A percentile compares a stretch with the other conserved stretches of the same genome.
phyloP scores from a whole-genome alignment of 768 basidiomycete species.

The Sporobolomyces phaffii region DNA sequence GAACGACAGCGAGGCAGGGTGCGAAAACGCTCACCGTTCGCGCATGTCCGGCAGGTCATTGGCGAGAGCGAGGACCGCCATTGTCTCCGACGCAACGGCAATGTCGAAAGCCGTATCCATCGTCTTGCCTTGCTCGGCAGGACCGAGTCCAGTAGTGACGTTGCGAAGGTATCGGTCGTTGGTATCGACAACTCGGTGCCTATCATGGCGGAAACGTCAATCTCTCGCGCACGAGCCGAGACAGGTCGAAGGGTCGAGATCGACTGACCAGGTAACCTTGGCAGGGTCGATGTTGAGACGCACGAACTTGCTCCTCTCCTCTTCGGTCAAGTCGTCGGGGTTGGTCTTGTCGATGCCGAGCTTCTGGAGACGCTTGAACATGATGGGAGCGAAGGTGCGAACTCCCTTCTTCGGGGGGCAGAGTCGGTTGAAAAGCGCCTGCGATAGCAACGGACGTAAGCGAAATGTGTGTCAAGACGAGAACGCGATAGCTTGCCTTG shows the following conservation, averaged over 20 bases:
- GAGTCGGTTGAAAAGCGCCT: slow-evolving; percentile 82
- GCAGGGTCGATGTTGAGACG: slow-evolving; percentile 82
- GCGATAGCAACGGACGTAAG: background rate
- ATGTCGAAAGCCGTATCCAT: slow-evolving; percentile 93
- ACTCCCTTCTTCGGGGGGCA: slow-evolving; percentile 90
- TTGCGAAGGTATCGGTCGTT: slow-evolving; percentile 96
- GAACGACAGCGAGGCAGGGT: too few species aligned
- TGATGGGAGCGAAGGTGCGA: slow-evolving; percentile 88
- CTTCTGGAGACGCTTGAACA: slow-evolving; percentile 91
- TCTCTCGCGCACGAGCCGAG: background rate
- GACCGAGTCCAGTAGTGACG: slow-evolving; percentile 81
- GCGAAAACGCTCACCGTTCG: slow-evolving; percentile 57
- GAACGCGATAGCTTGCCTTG: slow-evolving; percentile 55
- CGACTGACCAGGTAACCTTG: slow-evolving; percentile 91
- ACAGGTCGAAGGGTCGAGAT: background rate
- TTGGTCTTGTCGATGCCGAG: slow-evolving; percentile 90
- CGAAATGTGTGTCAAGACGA: background rate
- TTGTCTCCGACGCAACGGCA: slow-evolving; percentile 91
- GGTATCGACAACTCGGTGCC: slow-evolving; percentile 82
- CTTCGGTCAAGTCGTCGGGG: slow-evolving; percentile 83
- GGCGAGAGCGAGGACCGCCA: slow-evolving; percentile 91
- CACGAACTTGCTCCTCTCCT: slow-evolving; percentile 83
- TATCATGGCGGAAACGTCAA: background rate
- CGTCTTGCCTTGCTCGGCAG: slow-evolving; percentile 82
- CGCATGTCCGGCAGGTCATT: slow-evolving; percentile 87